Percentiles rank a stretch among this genome's conserved stretches.
phyloP scores from a whole-genome alignment of 2,329 filamentous ascomycete species.

The Orbilia quercus region DNA sequence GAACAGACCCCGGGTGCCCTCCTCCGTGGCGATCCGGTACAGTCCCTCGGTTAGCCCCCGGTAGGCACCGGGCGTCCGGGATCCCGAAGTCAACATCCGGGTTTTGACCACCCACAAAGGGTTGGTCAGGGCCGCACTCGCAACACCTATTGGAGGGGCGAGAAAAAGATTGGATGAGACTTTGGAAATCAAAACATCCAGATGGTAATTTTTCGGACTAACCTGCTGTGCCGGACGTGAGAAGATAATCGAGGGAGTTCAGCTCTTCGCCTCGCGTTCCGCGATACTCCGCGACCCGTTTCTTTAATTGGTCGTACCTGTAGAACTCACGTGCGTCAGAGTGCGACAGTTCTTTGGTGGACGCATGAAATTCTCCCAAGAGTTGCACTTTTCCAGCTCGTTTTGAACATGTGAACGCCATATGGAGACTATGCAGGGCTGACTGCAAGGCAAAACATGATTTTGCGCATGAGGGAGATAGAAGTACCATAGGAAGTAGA shows the following conservation, averaged over 20 bases:
- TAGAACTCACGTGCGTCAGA: constrained; percentile 38
- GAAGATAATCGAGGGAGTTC: constrained; percentile 59
- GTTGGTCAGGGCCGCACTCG: constrained; percentile 84
- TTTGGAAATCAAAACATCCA: not conserved
- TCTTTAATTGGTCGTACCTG: constrained; percentile 65
- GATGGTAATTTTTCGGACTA: not conserved
- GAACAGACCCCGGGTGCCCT: constrained; percentile 85
- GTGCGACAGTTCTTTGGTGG: constrained; percentile 60
- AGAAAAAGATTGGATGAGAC: constrained; percentile 76
- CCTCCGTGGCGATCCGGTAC: constrained; percentile 72
- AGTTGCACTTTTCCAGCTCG: constrained; percentile 69
- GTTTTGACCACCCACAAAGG: constrained; percentile 99
- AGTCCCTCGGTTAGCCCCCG: constrained; percentile 78
- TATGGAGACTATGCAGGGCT: constrained; percentile 65
- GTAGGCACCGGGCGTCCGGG: constrained; percentile 78
- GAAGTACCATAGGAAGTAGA: constrained; percentile 83
- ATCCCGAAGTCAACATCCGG: constrained; percentile 89
- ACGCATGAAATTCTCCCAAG: constrained; percentile 62
- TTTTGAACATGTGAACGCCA: not conserved
- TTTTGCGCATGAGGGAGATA: constrained; percentile 20
- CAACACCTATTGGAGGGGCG: constrained; percentile 66
- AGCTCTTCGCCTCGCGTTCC: constrained; percentile 53
- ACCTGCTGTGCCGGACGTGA: constrained; percentile 60
- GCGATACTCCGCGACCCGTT: constrained; percentile 44
- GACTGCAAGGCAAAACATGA: constrained; percentile 65